Percentiles rank a stretch among this genome's conserved stretches.
phyloP scores from a whole-genome alignment of 2,329 filamentous ascomycete species.

The Zasmidium angulare region DNA sequence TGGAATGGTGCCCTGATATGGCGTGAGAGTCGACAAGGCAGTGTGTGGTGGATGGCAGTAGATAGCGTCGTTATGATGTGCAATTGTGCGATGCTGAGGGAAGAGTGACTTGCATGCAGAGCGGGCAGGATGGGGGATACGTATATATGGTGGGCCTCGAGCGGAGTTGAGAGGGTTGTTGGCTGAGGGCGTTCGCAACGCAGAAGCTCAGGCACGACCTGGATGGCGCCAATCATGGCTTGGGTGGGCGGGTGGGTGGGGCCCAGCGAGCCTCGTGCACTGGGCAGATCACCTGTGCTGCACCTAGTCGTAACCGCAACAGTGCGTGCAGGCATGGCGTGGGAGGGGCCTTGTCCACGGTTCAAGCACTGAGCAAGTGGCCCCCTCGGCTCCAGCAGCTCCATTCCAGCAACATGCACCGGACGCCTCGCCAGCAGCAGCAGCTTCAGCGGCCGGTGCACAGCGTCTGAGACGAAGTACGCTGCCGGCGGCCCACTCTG shows the following conservation, averaged over 20 bases:
- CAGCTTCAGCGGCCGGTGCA: too few relatives aligned
- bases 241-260: background rate
- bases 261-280: slow-evolving; percentile 6
- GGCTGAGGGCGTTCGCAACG: background rate
- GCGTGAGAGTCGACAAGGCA: slow-evolving; percentile 11
- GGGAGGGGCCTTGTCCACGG: background rate
- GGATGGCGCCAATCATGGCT: slow-evolving; percentile 1
- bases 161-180: slow-evolving; percentile 5
- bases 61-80: slow-evolving; percentile 5
- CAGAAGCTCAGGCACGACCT: slow-evolving; percentile 10
- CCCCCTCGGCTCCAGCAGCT: background rate
- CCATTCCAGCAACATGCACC: background rate
- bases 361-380: background rate
- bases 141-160: slow-evolving; percentile 8
- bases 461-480: background rate
- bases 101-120: slow-evolving; percentile 3
- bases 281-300: slow-evolving; percentile 4
- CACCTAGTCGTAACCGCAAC: background rate
- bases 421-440: too few relatives aligned
- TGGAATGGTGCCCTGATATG: slow-evolving; percentile 18
- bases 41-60: slow-evolving; percentile 7
- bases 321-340: background rate
- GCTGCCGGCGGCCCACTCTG: background rate
- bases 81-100: slow-evolving; percentile 12
- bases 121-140: slow-evolving; percentile 7